A percentile compares a stretch with the other conserved stretches of the same genome.
Conservation (phyloP, 2,329 filamentous ascomycete genomes). For the Mariannaea sp. region DNA sequence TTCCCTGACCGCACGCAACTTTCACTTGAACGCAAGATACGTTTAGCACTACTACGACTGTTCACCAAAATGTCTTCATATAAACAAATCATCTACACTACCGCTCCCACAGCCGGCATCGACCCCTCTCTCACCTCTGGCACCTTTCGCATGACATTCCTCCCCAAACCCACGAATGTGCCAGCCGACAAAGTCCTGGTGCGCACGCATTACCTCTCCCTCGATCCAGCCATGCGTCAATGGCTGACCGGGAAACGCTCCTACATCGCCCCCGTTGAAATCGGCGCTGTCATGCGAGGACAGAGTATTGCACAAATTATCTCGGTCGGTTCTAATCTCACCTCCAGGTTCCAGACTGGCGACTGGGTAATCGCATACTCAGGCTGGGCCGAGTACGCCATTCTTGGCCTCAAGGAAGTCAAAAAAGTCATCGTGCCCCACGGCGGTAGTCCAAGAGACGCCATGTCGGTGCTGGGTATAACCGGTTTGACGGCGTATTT, state of each 20-base stretch:
- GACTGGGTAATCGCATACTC: slow-evolving; percentile 58
- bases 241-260: not conserved
- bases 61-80: too few species aligned
- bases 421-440: too few species aligned
- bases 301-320: slow-evolving; percentile 62
- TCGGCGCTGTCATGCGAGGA: slow-evolving; percentile 72
- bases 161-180: too few species aligned
- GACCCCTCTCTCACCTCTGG: too few species aligned
- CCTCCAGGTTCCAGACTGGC: slow-evolving; percentile 61
- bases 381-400: slow-evolving; percentile 70
- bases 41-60: too few species aligned
- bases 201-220: not conserved
- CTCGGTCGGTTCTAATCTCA: too few species aligned
- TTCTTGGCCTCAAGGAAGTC: slow-evolving; percentile 49
- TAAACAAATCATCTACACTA: too few species aligned
- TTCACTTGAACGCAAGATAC: too few species aligned
- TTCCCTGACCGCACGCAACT: too few species aligned
- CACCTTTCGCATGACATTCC: too few species aligned
- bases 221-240: not conserved
- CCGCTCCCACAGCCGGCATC: too few species aligned
- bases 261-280: not conserved
- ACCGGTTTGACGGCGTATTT: slow-evolving; percentile 56
- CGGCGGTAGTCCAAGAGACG: slow-evolving; percentile 42
- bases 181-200: too few species aligned
- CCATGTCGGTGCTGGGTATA: slow-evolving; percentile 46